Base-by-base conservation (phyloP, 2,329 filamentous ascomycete genomes). In the Aspergillus brasiliensis region DNA sequence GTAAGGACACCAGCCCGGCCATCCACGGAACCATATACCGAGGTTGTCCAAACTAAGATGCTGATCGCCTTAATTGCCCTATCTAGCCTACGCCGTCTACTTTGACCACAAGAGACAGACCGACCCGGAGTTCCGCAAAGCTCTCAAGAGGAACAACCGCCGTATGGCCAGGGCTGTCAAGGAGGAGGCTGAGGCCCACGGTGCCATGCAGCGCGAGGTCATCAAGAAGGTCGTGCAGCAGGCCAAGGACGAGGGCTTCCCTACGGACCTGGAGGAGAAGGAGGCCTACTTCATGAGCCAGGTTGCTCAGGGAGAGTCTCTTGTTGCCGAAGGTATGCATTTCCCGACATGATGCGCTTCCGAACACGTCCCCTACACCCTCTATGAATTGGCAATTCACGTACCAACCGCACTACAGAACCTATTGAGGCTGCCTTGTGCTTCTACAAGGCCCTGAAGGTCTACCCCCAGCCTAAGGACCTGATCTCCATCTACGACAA, bases 381-480 rank as follows among this genome's bases (percentile, higher is more conserved):
- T 27, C 17, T 13, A 23, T 55, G 37, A 44, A 40, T 34, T 47
- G 49, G 56, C 63, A 52, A 62, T 60, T 59, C 53, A 61, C 48
- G 51, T 58, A 57, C 51, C 47, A 57, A 46, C 55, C 25, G 64
- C 80, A 78, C 75, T 51, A 71, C 74, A 51, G 71, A 76, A 58
- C 76, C 79, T 59, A 78, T 97, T 60, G 93, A 97, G 67, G 91
- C 95, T 54, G 94, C 95, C 51, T 82, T 98, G 62, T 92, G 91
- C 78, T 99, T 99, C 82, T 99, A 98, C 86, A 96, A 93, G 84
- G 95, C 93, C 47, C 86, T 99, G 68, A 99, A 99, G 86, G 95
- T 98, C 69, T 99, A 99, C 81, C 95, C 95, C 55, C 90, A 91
- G 71, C 95, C 94, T 11, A 86, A 89, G 70, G 95, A 98, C 74